Evolutionary conservation across 306 rosid genomes (phyloP).

Genomic region (Ammopiptanthus mongolicus): DNA sequence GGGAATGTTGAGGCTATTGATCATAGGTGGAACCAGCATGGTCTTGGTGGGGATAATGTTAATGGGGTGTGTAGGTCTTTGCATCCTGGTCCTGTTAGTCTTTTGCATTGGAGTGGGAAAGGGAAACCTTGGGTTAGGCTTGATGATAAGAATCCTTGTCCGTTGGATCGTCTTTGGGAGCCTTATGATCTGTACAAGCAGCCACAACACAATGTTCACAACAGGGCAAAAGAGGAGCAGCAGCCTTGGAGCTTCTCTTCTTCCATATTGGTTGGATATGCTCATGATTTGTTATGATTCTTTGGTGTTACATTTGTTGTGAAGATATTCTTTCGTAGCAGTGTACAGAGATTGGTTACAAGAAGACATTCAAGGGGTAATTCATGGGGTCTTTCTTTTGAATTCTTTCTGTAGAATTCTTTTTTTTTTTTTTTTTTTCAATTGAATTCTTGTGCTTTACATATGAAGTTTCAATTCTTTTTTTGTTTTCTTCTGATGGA

Average conservation of each 20-base stretch:
- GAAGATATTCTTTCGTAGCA: slow-evolving; percentile 43
- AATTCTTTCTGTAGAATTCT: slow-evolving; percentile 33
- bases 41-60: slow-evolving; percentile 87
- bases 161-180: slow-evolving; percentile 76
- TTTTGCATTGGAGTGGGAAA: slow-evolving; percentile 95
- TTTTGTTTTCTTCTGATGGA: background rate
- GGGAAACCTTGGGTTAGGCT: slow-evolving; percentile 98
- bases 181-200: slow-evolving; percentile 78
- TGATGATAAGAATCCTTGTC: slow-evolving; percentile 65
- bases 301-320: slow-evolving; percentile 30
- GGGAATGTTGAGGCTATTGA: slow-evolving; percentile 84
- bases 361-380: background rate
- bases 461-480: slow-evolving; percentile 24
- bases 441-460: slow-evolving; percentile 6
- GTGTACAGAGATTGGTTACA: slow-evolving; percentile 48
- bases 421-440: background rate
- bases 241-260: slow-evolving; percentile 39
- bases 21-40: slow-evolving; percentile 95
- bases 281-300: slow-evolving; percentile 46
- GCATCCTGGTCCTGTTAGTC: slow-evolving; percentile 91
- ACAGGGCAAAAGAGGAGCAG: background rate
- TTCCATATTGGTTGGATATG: slow-evolving; percentile 41
- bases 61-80: slow-evolving; percentile 75
- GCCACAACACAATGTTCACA: background rate
- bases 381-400: background rate